A percentile compares a stretch with the other conserved stretches of the same genome.
phyloP scores from a whole-genome alignment of 139 green algal genomes.

The Gonium pectorale region DNA sequence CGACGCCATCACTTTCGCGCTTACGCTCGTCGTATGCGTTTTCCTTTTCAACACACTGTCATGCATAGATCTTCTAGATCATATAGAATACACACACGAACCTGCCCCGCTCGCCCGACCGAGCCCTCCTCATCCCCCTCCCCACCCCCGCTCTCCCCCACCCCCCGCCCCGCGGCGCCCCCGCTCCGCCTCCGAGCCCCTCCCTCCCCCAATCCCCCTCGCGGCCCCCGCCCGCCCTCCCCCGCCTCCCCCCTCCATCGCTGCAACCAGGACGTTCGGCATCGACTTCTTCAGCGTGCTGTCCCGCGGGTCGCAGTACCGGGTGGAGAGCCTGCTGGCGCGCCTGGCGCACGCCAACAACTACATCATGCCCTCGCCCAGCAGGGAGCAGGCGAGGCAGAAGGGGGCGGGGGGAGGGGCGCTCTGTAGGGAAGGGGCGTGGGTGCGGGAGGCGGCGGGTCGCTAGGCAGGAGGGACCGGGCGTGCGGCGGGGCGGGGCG shows the following conservation, averaged over 20 bases:
- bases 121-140: no score
- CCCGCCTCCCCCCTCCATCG: not conserved
- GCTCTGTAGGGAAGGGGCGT: not conserved
- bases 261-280: slow-evolving; percentile 81
- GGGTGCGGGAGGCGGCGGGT: not conserved
- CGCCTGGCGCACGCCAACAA: slow-evolving; percentile 95
- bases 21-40: not conserved
- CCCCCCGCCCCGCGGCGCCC: no score
- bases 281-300: slow-evolving; percentile 96
- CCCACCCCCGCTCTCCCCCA: no score
- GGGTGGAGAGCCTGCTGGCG: slow-evolving; percentile 95
- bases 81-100: no score
- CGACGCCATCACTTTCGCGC: no score
- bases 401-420: not conserved
- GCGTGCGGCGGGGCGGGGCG: no score
- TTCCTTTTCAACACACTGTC: no score
- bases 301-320: slow-evolving; percentile 90
- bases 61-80: no score
- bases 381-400: slow-evolving; percentile 81
- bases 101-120: no score
- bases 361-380: slow-evolving; percentile 87
- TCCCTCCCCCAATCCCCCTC: not conserved
- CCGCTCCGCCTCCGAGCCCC: no score
- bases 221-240: not conserved
- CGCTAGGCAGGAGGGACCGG: no score